Percentiles rank a stretch among this genome's conserved stretches.
These are phyloP conservation scores for Cyclotella atomus DNA, from an alignment of 108 stramenopile genomes.

Conservation along the genomic window DNA sequence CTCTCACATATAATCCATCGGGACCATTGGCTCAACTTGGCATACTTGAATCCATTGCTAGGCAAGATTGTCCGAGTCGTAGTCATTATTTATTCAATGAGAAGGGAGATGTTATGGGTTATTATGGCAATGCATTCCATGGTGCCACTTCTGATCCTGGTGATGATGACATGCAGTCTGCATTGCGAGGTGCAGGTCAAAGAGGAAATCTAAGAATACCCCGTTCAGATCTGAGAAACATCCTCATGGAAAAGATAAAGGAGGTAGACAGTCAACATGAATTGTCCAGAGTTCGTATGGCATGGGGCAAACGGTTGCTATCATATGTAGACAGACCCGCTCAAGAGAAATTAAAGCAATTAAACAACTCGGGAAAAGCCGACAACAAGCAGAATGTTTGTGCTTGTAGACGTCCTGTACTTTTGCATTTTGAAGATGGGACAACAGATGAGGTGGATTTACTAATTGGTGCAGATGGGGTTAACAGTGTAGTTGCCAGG, in stretches of 20 bases:
- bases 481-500: slow-evolving; percentile 68
- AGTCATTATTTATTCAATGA: slow-evolving; percentile 78
- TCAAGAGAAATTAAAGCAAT: slow-evolving; percentile 25
- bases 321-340: slow-evolving; percentile 45
- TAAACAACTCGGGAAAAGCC: slow-evolving; percentile 41
- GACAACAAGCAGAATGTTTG: background rate
- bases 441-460: slow-evolving; percentile 61
- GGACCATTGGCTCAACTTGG: slow-evolving; percentile 74
- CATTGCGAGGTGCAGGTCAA: slow-evolving; percentile 63
- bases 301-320: slow-evolving; percentile 38
- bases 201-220: slow-evolving; percentile 87
- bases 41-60: slow-evolving; percentile 72
- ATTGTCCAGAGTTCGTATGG: slow-evolving; percentile 3
- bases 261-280: slow-evolving; percentile 7
- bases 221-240: slow-evolving; percentile 58
- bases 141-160: background rate
- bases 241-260: slow-evolving; percentile 58
- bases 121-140: slow-evolving; percentile 87
- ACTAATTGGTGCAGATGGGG: slow-evolving; percentile 86
- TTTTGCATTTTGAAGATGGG: slow-evolving; percentile 55
- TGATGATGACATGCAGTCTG: background rate
- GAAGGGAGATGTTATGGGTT: slow-evolving; percentile 61
- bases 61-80: slow-evolving; percentile 76
- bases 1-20: slow-evolving; percentile 79
- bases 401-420: slow-evolving; percentile 27